phyloP scores from a whole-genome alignment of 441 rosid species.

The Populus hybrid region DNA sequence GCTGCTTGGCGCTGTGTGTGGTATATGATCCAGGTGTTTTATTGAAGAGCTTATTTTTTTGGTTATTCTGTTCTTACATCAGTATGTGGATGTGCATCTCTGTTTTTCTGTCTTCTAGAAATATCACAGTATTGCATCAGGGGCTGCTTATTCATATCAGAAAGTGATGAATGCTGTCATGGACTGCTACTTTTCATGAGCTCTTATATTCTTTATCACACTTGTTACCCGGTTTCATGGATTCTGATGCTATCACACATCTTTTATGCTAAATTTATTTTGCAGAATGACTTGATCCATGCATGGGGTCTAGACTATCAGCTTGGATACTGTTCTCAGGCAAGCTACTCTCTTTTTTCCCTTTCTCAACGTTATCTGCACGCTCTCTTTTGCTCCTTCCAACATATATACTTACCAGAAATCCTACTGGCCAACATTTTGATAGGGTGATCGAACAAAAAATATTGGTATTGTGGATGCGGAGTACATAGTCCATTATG shows the following conservation, averaged over 20 bases:
- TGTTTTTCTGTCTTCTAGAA: not conserved
- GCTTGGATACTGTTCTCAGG: conserved; percentile 74
- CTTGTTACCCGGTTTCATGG: not conserved
- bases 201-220: not conserved
- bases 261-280: not conserved
- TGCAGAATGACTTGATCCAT: conserved; percentile 67
- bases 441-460: conserved; percentile 57
- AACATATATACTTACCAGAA: not conserved
- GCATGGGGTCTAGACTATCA: conserved; percentile 74
- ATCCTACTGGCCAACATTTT: conserved; percentile 5
- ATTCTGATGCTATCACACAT: not conserved
- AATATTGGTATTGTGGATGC: conserved; percentile 69
- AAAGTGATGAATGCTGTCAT: not conserved
- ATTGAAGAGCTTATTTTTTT: not conserved
- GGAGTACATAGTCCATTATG: conserved; percentile 58
- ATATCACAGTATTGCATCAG: not conserved
- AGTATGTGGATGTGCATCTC: not conserved
- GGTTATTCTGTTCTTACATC: not conserved
- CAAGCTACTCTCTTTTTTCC: conserved; percentile 20
- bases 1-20: conserved; percentile 78
- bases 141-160: not conserved
- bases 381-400: not conserved
- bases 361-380: not conserved
- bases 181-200: not conserved
- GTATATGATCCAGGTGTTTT: conserved; percentile 66